Conservation (phyloP, 2,329 filamentous ascomycete species). For the Neocatenulostroma microsporum region DNA sequence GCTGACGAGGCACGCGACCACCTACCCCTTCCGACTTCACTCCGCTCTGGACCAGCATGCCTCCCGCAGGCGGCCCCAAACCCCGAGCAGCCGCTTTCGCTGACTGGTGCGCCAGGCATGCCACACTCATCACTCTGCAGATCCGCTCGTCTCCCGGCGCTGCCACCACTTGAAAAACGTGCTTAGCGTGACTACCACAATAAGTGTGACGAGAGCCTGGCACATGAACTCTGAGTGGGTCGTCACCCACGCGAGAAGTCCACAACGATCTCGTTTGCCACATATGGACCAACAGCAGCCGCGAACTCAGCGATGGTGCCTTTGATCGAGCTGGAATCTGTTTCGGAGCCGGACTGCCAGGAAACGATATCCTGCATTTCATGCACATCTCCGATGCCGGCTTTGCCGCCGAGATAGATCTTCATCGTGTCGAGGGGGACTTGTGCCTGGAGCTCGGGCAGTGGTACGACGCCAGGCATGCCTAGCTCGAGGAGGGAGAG, state of each 20-base stretch:
- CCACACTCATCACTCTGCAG: too few species aligned
- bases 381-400: slow-evolving; percentile 19
- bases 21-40: too few species aligned
- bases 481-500: slow-evolving; percentile 51
- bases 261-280: slow-evolving; percentile 1
- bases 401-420: slow-evolving; percentile 38
- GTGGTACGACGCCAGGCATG: slow-evolving; percentile 59
- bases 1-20: too few species aligned
- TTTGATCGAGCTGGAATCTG: slow-evolving; percentile 40
- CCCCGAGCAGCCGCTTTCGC: too few species aligned
- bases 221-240: too few species aligned
- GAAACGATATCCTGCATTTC: slow-evolving; percentile 45
- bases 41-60: too few species aligned
- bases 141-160: too few species aligned
- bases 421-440: slow-evolving; percentile 54
- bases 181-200: too few species aligned
- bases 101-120: too few species aligned
- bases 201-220: too few species aligned
- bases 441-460: slow-evolving; percentile 43
- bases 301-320: slow-evolving; percentile 59
- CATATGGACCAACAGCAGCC: slow-evolving; percentile 53
- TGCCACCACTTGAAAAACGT: too few species aligned
- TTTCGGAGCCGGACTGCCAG: slow-evolving; percentile 49
- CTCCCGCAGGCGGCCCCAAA: too few species aligned
- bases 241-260: slow-evolving; percentile 6